Base-by-base conservation (phyloP, 73 alveolate species). In the Symbiodinium pilosum region DNA sequence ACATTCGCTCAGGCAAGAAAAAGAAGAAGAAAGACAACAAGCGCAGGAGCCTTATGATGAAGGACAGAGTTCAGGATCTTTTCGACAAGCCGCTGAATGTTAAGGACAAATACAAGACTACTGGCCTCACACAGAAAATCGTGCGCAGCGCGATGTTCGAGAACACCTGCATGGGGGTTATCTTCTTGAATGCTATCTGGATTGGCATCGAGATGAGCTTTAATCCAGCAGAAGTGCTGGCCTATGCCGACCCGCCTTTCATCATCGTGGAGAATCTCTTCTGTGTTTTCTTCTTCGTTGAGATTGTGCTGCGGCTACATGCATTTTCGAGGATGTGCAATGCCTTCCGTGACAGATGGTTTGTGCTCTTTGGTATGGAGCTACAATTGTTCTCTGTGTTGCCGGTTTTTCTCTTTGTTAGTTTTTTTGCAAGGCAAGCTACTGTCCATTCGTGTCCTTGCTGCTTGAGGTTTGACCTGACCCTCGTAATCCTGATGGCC, bases 171-270 rank as follows among this genome's bases (percentile, higher is more conserved):
- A 71, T 71, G 85, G 85, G 34, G 7, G 97, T 91, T 41, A 91
- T 91, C 88, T 91, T 91, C 77, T 75, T 91, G 41, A 91, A 91
- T 43, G 97, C 97, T 88, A 91, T 91, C 32, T 91, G 97, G 97
- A 88, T 88, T 1, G 95, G 95, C n/a, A 88, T 88, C 73, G 95
- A 88, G 71, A 88, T 88, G 95, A 88, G 95, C 71, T 39, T 64
- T 69, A 88, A 88, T 26, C 86, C 71, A 30, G 95, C 95, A 12
- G 95, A 88, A 51, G 86, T 88, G 47, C 28, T 88, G 44, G 95
- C 95, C 43, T 88, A 88, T 28, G 95, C 95, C 16, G 95, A 36
- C 7, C 89, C 89, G 39, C 85, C 44, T 56, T 88, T 88, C 54
- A 32, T 88, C 69, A 88, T 88, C 59, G 95, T 88, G 68, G 95